These are phyloP conservation scores for Suhomyces anneliseae DNA, from an alignment of 1,139 yeast species.

Conservation along the genomic window DNA sequence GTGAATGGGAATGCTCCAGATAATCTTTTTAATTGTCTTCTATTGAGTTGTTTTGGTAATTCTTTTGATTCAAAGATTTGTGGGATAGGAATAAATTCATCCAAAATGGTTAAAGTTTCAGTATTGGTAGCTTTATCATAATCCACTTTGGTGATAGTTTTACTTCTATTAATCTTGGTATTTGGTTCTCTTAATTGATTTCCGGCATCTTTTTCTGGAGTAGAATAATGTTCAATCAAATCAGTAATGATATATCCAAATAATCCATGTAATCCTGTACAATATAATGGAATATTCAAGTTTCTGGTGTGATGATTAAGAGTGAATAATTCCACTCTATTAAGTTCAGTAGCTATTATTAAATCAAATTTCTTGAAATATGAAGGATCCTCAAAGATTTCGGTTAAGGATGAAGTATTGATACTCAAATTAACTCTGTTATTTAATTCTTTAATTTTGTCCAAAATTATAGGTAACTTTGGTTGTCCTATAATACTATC, in stretches of 20 bases:
- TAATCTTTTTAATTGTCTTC: conserved; percentile 58
- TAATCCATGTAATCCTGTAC: conserved; percentile 72
- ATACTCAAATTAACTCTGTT: conserved; percentile 63
- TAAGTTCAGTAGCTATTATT: conserved; percentile 72
- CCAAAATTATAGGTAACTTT: conserved; percentile 56
- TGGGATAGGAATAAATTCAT: conserved; percentile 44
- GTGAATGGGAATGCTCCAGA: conserved; percentile 63
- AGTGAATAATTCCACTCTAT: conserved; percentile 36
- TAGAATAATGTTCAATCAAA: conserved; percentile 61
- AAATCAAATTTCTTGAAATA: conserved; percentile 66
- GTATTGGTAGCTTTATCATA: conserved; percentile 26
- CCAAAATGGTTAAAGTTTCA: conserved; percentile 59
- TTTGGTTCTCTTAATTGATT: conserved; percentile 46
- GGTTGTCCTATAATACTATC: conserved; percentile 47
- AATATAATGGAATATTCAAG: conserved; percentile 63
- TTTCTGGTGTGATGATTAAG: conserved; percentile 58
- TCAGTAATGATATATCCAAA: conserved; percentile 84
- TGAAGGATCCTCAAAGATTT: conserved; percentile 19
- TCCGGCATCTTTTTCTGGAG: conserved; percentile 44
- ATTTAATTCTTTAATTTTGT: conserved; percentile 68
- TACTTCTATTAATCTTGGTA: conserved; percentile 50
- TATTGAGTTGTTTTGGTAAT: conserved; percentile 45
- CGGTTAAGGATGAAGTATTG: conserved; percentile 34
- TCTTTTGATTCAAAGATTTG: conserved; percentile 37
- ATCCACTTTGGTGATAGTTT: conserved; percentile 52